Conservation (phyloP, 1,284 basidiomycete genomes). For the Chondrostereum purpureum region DNA sequence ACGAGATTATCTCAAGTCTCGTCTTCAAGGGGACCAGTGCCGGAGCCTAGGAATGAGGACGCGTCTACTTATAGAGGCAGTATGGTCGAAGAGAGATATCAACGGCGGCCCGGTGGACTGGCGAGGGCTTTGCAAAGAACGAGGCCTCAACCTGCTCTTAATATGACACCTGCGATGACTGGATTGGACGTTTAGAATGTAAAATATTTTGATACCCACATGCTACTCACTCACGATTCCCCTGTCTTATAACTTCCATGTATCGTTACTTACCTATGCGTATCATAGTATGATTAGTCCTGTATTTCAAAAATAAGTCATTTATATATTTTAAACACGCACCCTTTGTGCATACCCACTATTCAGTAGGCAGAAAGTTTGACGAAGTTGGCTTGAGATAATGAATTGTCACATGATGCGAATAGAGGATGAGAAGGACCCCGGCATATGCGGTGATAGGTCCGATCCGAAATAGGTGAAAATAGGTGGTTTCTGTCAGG, state of each 20-base stretch:
- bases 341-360: too few species aligned
- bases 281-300: slow-evolving; percentile 2
- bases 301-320: not conserved
- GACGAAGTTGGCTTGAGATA: too few species aligned
- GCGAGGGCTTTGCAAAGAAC: slow-evolving; percentile 52
- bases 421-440: too few species aligned
- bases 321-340: too few species aligned
- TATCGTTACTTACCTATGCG: not conserved
- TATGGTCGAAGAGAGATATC: slow-evolving; percentile 61
- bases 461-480: too few species aligned
- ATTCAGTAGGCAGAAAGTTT: too few species aligned
- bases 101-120: slow-evolving; percentile 51
- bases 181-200: not conserved
- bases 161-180: slow-evolving; percentile 27
- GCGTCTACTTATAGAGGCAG: slow-evolving; percentile 54
- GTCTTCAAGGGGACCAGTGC: slow-evolving; percentile 51
- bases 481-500: too few species aligned
- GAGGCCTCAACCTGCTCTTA: slow-evolving; percentile 46
- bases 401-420: too few species aligned
- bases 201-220: not conserved
- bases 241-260: not conserved
- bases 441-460: too few species aligned
- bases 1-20: slow-evolving; percentile 54
- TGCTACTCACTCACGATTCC: not conserved
- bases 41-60: slow-evolving; percentile 59